Percentiles rank a stretch among this genome's conserved stretches.
phyloP scores from a whole-genome alignment of 164 flowering plant species.

The Dillenia turbinata region DNA sequence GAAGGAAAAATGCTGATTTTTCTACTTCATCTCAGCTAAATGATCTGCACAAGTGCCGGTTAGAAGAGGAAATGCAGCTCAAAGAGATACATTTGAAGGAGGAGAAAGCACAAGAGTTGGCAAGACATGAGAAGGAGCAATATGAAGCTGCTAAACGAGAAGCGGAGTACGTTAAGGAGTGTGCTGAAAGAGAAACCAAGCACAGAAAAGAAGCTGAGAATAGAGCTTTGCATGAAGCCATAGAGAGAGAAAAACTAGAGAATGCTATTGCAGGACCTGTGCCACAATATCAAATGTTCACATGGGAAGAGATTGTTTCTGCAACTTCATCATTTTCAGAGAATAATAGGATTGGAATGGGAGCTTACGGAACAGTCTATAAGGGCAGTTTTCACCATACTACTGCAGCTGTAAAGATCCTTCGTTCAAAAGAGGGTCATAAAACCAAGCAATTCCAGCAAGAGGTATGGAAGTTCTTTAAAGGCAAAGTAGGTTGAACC shows the following conservation, averaged over 20 bases:
- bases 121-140: slow-evolving; percentile 50
- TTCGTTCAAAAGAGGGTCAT: slow-evolving; percentile 48
- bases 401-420: slow-evolving; percentile 75
- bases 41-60: slow-evolving; percentile 36
- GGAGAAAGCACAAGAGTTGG: slow-evolving; percentile 49
- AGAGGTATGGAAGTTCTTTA: slow-evolving; percentile 45
- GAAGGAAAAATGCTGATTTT: neutral
- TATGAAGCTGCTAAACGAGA: slow-evolving; percentile 52
- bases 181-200: slow-evolving; percentile 55
- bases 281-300: slow-evolving; percentile 47
- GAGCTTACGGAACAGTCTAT: slow-evolving; percentile 78
- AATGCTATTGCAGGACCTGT: slow-evolving; percentile 30
- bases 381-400: slow-evolving; percentile 68
- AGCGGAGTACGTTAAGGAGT: slow-evolving; percentile 42
- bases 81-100: slow-evolving; percentile 45
- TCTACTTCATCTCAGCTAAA: slow-evolving; percentile 37
- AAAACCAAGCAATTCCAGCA: slow-evolving; percentile 61
- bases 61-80: slow-evolving; percentile 55
- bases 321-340: slow-evolving; percentile 81
- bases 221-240: slow-evolving; percentile 43
- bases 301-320: slow-evolving; percentile 75
- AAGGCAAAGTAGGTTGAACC: too few species aligned
- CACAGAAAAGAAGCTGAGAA: slow-evolving; percentile 57
- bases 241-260: slow-evolving; percentile 61
- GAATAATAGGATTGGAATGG: slow-evolving; percentile 62